Evolutionary conservation across 2,329 filamentous ascomycete species (phyloP).

Genomic region (Aureobasidium melanogenum): DNA sequence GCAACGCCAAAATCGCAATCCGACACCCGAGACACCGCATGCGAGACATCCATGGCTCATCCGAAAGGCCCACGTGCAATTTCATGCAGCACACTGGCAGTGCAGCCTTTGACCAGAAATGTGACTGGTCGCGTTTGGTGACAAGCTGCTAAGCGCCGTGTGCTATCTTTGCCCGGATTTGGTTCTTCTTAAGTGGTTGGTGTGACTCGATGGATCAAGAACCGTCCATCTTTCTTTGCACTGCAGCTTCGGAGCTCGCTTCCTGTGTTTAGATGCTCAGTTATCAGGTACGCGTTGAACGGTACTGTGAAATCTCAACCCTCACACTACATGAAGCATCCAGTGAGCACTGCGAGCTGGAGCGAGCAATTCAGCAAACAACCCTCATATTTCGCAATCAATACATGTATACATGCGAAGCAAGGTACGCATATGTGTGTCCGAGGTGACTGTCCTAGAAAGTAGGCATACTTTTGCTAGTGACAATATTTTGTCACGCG

Average conservation of each 20-base stretch:
- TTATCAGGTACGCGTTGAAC: neutral
- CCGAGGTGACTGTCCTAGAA: neutral
- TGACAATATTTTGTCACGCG: neutral
- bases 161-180: neutral
- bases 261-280: neutral
- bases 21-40: conserved; percentile 6
- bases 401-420: neutral
- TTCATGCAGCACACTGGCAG: neutral
- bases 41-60: conserved; percentile 9
- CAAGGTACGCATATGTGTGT: neutral
- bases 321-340: neutral
- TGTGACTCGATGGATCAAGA: neutral
- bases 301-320: conserved; percentile 3
- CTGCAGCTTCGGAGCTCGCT: neutral
- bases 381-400: neutral
- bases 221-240: neutral
- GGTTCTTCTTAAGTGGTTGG: neutral
- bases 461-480: neutral
- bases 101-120: neutral
- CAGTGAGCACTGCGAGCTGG: neutral
- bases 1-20: neutral
- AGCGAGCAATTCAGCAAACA: neutral
- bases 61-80: conserved; percentile 2
- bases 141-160: neutral
- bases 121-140: neutral